Evolutionary conservation across 805 yeast genomes (phyloP).

Genomic region (Naumovozyma baii): DNA sequence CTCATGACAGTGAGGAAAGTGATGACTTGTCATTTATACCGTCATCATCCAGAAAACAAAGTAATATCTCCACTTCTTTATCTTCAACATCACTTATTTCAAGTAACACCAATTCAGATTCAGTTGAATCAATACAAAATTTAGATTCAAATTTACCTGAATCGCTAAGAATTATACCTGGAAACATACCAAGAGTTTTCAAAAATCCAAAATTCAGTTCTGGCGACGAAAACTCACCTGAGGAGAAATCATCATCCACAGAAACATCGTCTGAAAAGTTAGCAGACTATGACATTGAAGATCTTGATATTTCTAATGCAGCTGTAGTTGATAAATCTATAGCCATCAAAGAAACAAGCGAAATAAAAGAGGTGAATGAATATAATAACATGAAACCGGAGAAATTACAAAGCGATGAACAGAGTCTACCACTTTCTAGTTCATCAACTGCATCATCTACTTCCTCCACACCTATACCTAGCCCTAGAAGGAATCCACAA

Average conservation of each 20-base stretch:
- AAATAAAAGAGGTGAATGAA: no score
- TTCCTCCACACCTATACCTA: constrained; percentile 13
- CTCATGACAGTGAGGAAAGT: background rate
- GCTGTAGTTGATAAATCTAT: background rate
- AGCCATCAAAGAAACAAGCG: background rate
- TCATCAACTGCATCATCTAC: constrained; percentile 9
- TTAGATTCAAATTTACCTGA: background rate
- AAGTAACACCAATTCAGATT: no score
- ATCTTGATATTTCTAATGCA: background rate
- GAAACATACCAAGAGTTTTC: no score
- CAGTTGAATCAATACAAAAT: background rate
- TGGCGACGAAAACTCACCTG: no score
- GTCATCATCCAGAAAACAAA: background rate
- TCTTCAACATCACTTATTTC: background rate
- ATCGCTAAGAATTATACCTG: no score
- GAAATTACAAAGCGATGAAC: no score
- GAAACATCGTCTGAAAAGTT: no score
- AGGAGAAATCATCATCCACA: no score
- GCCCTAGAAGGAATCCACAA: constrained; percentile 5
- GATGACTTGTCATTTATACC: background rate
- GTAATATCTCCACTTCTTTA: background rate
- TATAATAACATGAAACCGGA: no score
- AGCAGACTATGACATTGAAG: constrained; percentile 12
- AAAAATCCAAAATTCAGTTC: no score
- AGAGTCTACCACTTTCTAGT: no score